Evolutionary conservation across 2,329 filamentous ascomycete species (phyloP), one percentile per base, ranked within the genome.

Genomic region (Exserohilum turcica): DNA sequence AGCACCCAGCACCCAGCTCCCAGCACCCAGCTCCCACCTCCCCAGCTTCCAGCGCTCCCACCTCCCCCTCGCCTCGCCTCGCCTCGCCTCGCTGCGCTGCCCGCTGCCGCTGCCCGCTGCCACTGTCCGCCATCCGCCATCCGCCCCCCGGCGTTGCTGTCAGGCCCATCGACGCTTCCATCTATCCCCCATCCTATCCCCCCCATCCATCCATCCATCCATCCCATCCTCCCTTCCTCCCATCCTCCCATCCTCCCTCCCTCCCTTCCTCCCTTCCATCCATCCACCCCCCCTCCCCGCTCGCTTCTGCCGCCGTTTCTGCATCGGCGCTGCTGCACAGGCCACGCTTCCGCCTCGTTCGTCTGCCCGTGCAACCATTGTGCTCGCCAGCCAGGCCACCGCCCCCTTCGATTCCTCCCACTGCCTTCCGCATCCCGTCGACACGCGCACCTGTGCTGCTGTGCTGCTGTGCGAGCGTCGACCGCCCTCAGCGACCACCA

Each of bases 391-490:
- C 43, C 16, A 49, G 28, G 31, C 32, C 32, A 18, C 15, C 40
- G 6, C 42, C 31, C 15, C 24, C 10, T 38, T 55, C 60, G 48
- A 65, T 63, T 60, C 52, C 64, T 64, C 61, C 59, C 60, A 52
- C 45, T 46, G 54, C 50, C 65, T 69, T 64, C 69, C 64, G 56
- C 64, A 57, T 43, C 54, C 63, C 57, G 59, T 48, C 61, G 44
- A 67, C 67, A 70, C 67, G 61, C 65, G 54, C 63, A 51, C 50
- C 57, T 54, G 48, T 60, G 56, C 47, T 42, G 55, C 54, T 52
- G 56, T 65, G 52, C 57, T 24, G 21, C 54, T 52, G 56, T 65
- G 52, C 57, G 50, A 43, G 48, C 60, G 57, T 58, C 47, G 51
- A 54, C 59, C 44, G 58, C 43, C 59, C 60, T 57, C 55, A 52